Evolutionary conservation across 768 basidiomycete genomes (phyloP).

Genomic region (Candolleomyces eurysporus): DNA sequence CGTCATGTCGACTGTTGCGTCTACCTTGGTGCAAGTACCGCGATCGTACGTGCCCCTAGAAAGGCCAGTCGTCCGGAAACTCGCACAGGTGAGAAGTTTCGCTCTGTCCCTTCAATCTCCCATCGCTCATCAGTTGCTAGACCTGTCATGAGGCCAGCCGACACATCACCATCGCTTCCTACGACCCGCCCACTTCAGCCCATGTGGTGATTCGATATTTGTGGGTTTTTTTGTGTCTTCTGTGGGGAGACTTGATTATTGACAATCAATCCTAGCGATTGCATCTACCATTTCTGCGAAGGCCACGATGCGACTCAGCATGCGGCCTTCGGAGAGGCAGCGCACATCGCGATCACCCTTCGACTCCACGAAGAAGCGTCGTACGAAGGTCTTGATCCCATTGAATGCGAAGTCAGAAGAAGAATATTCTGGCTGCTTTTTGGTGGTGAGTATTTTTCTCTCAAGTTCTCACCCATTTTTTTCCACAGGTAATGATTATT

Average conservation of each 20-base stretch:
- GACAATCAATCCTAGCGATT: slow-evolving; percentile 50
- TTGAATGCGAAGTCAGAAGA: slow-evolving; percentile 85
- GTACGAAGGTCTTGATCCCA: slow-evolving; percentile 79
- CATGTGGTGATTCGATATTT: slow-evolving; percentile 88
- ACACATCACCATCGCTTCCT: slow-evolving; percentile 75
- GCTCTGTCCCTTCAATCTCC: slow-evolving; percentile 2
- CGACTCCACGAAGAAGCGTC: slow-evolving; percentile 86
- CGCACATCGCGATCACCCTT: slow-evolving; percentile 77
- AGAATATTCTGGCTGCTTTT: slow-evolving; percentile 89
- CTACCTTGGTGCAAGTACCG: slow-evolving; percentile 86
- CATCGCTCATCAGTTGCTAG: slow-evolving; percentile 26
- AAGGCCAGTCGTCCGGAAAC: slow-evolving; percentile 75
- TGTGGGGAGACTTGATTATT: slow-evolving; percentile 3
- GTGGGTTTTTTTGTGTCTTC: slow-evolving; percentile 41
- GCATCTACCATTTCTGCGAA: slow-evolving; percentile 85
- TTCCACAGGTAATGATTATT: slow-evolving; percentile 8
- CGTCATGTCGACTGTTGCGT: slow-evolving; percentile 86
- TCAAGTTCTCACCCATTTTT: slow-evolving; percentile 11
- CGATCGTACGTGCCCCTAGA: slow-evolving; percentile 88
- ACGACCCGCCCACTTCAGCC: slow-evolving; percentile 81
- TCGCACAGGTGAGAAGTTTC: slow-evolving; percentile 53
- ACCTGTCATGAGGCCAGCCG: slow-evolving; percentile 81
- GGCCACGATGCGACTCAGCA: slow-evolving; percentile 87
- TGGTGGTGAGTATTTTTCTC: slow-evolving; percentile 53
- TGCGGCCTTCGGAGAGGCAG: slow-evolving; percentile 84